Evolutionary conservation across 495 filamentous ascomycete species (phyloP).

Genomic region (Hyaloscypha variabilis): DNA sequence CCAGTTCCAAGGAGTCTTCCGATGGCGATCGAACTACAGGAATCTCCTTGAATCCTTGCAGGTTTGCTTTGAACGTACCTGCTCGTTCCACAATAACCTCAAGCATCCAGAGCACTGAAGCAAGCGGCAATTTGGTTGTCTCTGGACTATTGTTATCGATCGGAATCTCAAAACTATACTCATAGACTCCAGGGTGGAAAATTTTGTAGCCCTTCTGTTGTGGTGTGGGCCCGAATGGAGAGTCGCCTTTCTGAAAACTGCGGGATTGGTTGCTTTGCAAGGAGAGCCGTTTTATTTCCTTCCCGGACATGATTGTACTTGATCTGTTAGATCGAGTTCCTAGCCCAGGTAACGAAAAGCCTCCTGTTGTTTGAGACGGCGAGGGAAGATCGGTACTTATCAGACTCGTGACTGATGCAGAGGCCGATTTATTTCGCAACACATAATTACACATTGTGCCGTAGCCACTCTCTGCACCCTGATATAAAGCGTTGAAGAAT

Average conservation of each 20-base stretch:
- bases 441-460: slow-evolving; percentile 58
- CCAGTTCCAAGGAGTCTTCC: slow-evolving; percentile 88
- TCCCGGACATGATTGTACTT: slow-evolving; percentile 39
- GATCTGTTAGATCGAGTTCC: slow-evolving; percentile 27
- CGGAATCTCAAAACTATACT: slow-evolving; percentile 93
- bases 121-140: slow-evolving; percentile 87
- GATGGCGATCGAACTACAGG: slow-evolving; percentile 85
- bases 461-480: slow-evolving; percentile 53
- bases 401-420: slow-evolving; percentile 35
- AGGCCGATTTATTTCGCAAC: slow-evolving; percentile 35
- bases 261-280: slow-evolving; percentile 79
- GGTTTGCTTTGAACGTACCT: slow-evolving; percentile 89
- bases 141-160: slow-evolving; percentile 92
- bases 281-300: slow-evolving; percentile 66
- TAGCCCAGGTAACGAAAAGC: slow-evolving; percentile 20
- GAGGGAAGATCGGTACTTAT: slow-evolving; percentile 37
- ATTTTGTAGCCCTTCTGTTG: slow-evolving; percentile 87
- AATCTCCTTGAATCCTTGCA: slow-evolving; percentile 83
- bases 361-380: background rate
- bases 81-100: slow-evolving; percentile 87
- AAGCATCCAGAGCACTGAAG: slow-evolving; percentile 85
- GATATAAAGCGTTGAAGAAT: slow-evolving; percentile 76
- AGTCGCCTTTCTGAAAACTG: slow-evolving; percentile 84
- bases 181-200: slow-evolving; percentile 88
- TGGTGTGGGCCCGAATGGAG: slow-evolving; percentile 55